Conservation (phyloP, 2,329 filamentous ascomycete species). For the Fusarium fujikuroi region DNA sequence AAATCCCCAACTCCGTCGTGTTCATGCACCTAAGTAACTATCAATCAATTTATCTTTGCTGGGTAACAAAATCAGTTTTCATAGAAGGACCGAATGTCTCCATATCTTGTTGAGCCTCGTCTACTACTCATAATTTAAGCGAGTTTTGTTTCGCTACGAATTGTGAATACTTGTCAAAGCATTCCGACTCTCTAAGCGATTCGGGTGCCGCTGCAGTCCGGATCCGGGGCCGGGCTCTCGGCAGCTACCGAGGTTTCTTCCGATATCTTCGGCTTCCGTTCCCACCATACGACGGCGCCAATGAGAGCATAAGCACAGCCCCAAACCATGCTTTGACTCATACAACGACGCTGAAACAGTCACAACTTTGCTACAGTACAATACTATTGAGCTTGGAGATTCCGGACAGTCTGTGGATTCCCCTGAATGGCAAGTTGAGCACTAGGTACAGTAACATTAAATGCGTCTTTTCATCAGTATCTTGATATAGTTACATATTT, state of each 20-base stretch:
- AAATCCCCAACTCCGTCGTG: not conserved
- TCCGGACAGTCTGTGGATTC: not conserved
- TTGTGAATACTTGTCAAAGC: not conserved
- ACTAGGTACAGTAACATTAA: not conserved
- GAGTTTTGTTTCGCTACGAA: not conserved
- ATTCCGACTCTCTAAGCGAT: not conserved
- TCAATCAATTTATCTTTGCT: not conserved
- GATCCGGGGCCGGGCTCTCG: slow-evolving; percentile 29
- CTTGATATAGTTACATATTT: slow-evolving; percentile 48
- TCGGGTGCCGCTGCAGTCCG: slow-evolving; percentile 6
- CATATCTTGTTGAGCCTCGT: not conserved
- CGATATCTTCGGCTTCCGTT: slow-evolving; percentile 19
- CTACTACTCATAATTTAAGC: not conserved
- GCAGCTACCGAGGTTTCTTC: slow-evolving; percentile 21
- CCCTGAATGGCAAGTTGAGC: not conserved
- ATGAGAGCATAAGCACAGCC: slow-evolving; percentile 28
- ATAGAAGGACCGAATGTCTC: not conserved
- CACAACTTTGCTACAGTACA: not conserved
- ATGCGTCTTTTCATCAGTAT: slow-evolving; percentile 39
- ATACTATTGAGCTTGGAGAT: not conserved
- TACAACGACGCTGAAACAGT: not conserved
- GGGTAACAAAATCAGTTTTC: not conserved
- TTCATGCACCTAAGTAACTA: not conserved
- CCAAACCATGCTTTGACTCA: not conserved
- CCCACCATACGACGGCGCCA: slow-evolving; percentile 3